phyloP scores from a whole-genome alignment of 208 protist genomes.

The Blechomonas ayalai region DNA sequence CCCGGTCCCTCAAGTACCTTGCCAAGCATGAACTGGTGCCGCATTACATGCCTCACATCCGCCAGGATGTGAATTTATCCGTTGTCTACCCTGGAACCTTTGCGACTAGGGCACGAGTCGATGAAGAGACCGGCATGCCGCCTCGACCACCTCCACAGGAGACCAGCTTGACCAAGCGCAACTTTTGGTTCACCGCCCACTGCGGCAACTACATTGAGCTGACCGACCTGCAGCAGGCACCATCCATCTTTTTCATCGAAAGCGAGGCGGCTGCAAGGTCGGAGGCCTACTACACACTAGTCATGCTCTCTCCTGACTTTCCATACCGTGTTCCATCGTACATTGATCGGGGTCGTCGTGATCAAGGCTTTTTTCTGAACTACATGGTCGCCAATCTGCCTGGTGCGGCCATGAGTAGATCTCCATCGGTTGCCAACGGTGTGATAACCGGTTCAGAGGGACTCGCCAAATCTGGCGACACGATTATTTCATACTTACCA shows the following conservation, averaged over 20 bases:
- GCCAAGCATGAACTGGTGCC: constrained; percentile 81
- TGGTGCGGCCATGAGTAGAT: constrained; percentile 3
- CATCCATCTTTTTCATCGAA: constrained; percentile 71
- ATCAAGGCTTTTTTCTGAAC: constrained; percentile 79
- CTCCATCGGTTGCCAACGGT: not conserved
- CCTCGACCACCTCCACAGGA: constrained; percentile 44
- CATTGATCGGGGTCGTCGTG: constrained; percentile 16
- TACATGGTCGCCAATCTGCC: constrained; percentile 83
- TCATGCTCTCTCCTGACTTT: constrained; percentile 86
- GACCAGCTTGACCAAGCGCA: constrained; percentile 42
- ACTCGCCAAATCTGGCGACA: constrained; percentile 34
- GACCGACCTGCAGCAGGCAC: constrained; percentile 73
- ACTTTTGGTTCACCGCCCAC: constrained; percentile 90
- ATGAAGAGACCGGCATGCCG: constrained; percentile 46
- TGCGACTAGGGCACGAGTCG: constrained; percentile 32
- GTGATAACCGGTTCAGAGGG: not conserved
- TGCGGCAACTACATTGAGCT: constrained; percentile 90
- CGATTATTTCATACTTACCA: constrained; percentile 74
- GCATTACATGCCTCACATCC: constrained; percentile 55
- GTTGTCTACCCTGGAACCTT: constrained; percentile 78
- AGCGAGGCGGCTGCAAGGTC: constrained; percentile 3
- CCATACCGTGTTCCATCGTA: constrained; percentile 67
- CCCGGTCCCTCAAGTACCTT: constrained; percentile 47
- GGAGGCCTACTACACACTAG: constrained; percentile 54
- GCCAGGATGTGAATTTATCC: constrained; percentile 74